A percentile compares a stretch with the other conserved stretches of the same genome.
These are phyloP conservation scores for Hymenoscyphus infarciens DNA, from an alignment of 2,329 filamentous ascomycete species.

Conservation along the genomic window DNA sequence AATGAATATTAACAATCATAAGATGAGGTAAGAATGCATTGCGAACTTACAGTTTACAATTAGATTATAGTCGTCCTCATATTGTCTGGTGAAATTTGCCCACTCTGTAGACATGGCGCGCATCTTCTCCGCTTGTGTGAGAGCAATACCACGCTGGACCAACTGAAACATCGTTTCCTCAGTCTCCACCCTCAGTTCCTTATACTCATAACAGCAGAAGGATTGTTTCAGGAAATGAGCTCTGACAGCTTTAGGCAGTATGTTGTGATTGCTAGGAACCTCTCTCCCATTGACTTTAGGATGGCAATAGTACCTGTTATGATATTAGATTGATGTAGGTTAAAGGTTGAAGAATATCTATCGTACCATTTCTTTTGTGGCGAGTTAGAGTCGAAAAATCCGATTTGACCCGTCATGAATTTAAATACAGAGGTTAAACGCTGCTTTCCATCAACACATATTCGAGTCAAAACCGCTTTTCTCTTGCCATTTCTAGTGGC, in stretches of 20 bases:
- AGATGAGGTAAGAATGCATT: no score
- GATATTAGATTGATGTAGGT: neutral
- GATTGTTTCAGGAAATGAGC: conserved; percentile 39
- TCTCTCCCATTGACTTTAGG: conserved; percentile 27
- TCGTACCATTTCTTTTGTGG: conserved; percentile 40
- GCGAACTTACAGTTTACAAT: conserved; percentile 37
- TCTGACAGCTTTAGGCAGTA: conserved; percentile 38
- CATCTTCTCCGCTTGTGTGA: conserved; percentile 45
- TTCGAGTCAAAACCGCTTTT: conserved; percentile 28
- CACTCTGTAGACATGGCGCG: conserved; percentile 43
- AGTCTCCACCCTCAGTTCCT: conserved; percentile 34
- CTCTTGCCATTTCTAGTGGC: conserved; percentile 18
- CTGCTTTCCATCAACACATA: conserved; percentile 48
- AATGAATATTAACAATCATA: neutral
- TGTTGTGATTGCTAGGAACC: conserved; percentile 28
- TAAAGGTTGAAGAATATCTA: no score
- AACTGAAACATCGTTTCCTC: conserved; percentile 47
- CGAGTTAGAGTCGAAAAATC: conserved; percentile 40
- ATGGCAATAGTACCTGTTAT: conserved; percentile 32
- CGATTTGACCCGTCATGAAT: conserved; percentile 44
- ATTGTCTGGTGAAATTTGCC: conserved; percentile 42
- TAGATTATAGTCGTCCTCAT: conserved; percentile 40
- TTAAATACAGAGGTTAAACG: conserved; percentile 43
- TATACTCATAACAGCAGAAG: conserved; percentile 43
- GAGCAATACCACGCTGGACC: conserved; percentile 44